Evolutionary conservation across 2,329 filamentous ascomycete genomes (phyloP).

Genomic region (Chaetothyriales sp.): DNA sequence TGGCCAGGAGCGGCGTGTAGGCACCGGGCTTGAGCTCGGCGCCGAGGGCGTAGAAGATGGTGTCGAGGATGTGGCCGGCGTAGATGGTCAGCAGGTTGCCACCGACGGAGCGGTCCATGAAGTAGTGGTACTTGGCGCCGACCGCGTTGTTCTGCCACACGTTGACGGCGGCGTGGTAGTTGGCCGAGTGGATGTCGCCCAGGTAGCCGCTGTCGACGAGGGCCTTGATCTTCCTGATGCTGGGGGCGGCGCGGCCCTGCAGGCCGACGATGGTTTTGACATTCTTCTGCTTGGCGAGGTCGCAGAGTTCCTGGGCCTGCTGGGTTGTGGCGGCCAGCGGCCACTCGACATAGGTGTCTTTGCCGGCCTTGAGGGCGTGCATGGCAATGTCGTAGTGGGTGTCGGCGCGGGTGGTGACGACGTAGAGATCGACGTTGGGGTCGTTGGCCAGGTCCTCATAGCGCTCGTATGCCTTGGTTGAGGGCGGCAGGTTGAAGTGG

Average conservation of each 20-base stretch:
- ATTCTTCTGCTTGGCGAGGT: conserved; percentile 23
- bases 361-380: conserved; percentile 39
- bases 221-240: conserved; percentile 32
- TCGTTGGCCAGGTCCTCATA: conserved; percentile 38
- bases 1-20: conserved; percentile 13
- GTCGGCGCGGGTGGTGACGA: conserved; percentile 42
- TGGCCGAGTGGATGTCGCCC: conserved; percentile 41
- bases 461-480: conserved; percentile 38
- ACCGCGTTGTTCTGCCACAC: conserved; percentile 18
- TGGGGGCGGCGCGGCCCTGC: conserved; percentile 37
- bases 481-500: conserved; percentile 29
- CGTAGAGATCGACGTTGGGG: conserved; percentile 40
- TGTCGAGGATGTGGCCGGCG: conserved; percentile 21
- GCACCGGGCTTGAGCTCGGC: conserved; percentile 13
- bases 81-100: conserved; percentile 31
- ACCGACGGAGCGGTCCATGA: conserved; percentile 33
- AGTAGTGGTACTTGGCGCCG: conserved; percentile 32
- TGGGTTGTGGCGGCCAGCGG: conserved; percentile 37
- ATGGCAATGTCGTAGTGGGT: conserved; percentile 35
- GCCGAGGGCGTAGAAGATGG: conserved; percentile 15
- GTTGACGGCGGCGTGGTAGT: conserved; percentile 30
- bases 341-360: conserved; percentile 45
- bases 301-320: conserved; percentile 31
- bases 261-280: conserved; percentile 36
- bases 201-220: conserved; percentile 35